Evolutionary conservation across 495 filamentous ascomycete genomes (phyloP).

Genomic region (Talaromyces thailandensis): DNA sequence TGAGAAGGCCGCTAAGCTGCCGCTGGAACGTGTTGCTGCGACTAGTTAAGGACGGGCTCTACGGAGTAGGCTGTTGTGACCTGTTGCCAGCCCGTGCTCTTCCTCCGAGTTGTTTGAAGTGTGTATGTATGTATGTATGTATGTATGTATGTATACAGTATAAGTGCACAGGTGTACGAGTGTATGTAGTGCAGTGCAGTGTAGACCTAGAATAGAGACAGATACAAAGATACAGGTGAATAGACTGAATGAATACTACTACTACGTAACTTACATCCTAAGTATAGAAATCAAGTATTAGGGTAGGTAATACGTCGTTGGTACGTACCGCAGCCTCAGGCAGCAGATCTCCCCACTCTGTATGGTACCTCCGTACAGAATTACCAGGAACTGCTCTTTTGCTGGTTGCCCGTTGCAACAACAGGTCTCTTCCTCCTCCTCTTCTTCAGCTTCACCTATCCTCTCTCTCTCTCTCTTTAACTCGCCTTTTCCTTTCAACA

Average conservation of each 20-base stretch:
- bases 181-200: too few species aligned
- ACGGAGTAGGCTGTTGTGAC: neutral
- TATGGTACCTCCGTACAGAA: neutral
- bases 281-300: neutral
- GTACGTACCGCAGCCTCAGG: neutral
- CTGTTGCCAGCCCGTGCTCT: neutral
- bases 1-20: neutral
- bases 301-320: neutral
- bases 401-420: slow-evolving; percentile 1
- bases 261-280: too few species aligned
- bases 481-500: neutral
- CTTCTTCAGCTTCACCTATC: neutral
- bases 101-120: neutral
- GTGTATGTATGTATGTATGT: too few species aligned
- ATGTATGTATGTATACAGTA: too few species aligned
- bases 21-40: neutral
- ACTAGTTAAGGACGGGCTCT: too few species aligned
- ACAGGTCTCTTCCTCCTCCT: neutral
- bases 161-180: neutral
- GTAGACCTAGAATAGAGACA: neutral
- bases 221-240: neutral
- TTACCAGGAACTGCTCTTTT: neutral
- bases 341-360: neutral
- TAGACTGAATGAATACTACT: neutral
- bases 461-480: slow-evolving; percentile 1